Percentiles rank a stretch among this genome's conserved stretches.
phyloP scores from a whole-genome alignment of 2,329 filamentous ascomycete genomes.

The Colletotrichum aenigma region DNA sequence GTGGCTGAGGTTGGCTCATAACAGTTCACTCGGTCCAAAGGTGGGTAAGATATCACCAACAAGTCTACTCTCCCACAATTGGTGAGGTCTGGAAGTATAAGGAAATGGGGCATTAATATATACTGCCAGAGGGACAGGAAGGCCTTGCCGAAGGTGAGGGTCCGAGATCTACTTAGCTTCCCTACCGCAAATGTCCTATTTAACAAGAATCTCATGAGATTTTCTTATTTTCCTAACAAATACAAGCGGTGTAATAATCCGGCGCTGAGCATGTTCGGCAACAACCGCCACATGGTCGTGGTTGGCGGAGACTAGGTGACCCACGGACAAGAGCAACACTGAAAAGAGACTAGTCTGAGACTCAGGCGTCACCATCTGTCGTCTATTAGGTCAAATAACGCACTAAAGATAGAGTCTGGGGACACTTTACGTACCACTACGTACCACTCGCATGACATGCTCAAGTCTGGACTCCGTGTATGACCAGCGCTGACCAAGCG shows the following conservation, averaged over 20 bases:
- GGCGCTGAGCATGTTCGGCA: too few relatives aligned
- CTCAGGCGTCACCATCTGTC: background rate
- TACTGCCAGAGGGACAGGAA: background rate
- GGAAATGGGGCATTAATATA: rapidly evolving
- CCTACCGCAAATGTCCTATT: rapidly evolving
- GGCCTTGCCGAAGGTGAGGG: background rate
- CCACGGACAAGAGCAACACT: background rate
- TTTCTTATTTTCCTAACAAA: background rate
- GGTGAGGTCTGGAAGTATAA: rapidly evolving
- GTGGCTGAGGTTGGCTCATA: background rate
- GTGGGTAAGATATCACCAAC: rapidly evolving
- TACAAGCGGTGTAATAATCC: too few relatives aligned
- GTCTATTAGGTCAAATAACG: background rate
- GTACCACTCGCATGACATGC: too few relatives aligned
- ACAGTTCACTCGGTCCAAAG: background rate
- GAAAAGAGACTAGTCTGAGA: background rate
- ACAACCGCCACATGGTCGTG: too few relatives aligned
- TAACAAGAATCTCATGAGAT: rapidly evolving
- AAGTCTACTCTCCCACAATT: background rate
- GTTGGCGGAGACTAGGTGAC: too few relatives aligned
- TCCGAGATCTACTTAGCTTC: background rate
- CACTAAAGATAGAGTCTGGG: background rate
- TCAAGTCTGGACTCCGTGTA: too few relatives aligned
- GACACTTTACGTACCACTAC: background rate
- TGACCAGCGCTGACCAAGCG: too few relatives aligned